Evolutionary conservation across 129 eudicot species (phyloP).

Genomic region (Chrysanthemum makinoi): DNA sequence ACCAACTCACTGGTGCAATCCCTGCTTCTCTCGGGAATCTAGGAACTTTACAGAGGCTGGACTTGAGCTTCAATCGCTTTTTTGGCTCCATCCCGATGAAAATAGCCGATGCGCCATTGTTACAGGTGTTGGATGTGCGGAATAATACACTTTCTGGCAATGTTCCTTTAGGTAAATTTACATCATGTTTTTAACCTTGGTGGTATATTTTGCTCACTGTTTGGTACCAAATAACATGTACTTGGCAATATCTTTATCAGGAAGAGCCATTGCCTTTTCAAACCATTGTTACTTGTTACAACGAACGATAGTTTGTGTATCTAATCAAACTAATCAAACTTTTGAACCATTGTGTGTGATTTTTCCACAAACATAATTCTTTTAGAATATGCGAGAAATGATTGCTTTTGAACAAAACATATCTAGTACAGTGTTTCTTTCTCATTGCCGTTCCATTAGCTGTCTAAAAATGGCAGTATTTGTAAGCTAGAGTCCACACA

Average conservation of each 20-base stretch:
- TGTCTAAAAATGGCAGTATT: too few species aligned
- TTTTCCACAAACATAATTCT: too few species aligned
- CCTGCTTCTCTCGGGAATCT: constrained; percentile 83
- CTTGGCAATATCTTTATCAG: too few species aligned
- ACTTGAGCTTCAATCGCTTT: constrained; percentile 71
- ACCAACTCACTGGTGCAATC: constrained; percentile 80
- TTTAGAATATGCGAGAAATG: too few species aligned
- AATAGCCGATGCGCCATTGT: constrained; percentile 61
- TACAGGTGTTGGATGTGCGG: constrained; percentile 68
- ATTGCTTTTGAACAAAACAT: too few species aligned
- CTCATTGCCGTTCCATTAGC: not conserved
- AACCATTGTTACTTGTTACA: not conserved
- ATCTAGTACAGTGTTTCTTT: not conserved
- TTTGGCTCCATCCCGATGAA: constrained; percentile 79
- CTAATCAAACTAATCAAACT: too few species aligned
- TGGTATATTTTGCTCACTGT: not conserved
- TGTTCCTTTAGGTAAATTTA: constrained; percentile 73
- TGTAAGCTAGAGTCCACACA: not conserved
- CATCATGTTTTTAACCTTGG: not conserved
- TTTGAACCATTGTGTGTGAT: too few species aligned
- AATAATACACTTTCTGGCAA: constrained; percentile 87
- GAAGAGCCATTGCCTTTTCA: not conserved
- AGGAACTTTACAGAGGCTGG: constrained; percentile 55
- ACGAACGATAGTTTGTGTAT: not conserved
- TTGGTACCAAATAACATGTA: not conserved